Conservation (phyloP, 2,329 filamentous ascomycete species). For the Cladophialophora bantiana region DNA sequence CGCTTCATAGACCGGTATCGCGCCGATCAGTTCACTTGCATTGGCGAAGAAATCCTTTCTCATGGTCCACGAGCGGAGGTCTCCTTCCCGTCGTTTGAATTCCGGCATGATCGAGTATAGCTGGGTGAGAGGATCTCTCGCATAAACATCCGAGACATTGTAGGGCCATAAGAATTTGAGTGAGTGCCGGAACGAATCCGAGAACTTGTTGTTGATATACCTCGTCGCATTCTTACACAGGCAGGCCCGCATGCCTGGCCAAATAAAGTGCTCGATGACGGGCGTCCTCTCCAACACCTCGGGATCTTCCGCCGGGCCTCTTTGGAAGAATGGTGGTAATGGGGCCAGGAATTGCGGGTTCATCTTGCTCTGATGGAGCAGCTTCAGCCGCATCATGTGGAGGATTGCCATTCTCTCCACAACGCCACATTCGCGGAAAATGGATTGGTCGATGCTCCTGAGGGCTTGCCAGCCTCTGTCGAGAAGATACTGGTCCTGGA, state of each 20-base stretch:
- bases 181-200: slow-evolving; percentile 26
- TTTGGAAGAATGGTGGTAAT: slow-evolving; percentile 19
- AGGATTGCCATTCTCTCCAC: slow-evolving; percentile 28
- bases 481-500: slow-evolving; percentile 29
- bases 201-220: slow-evolving; percentile 32
- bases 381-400: slow-evolving; percentile 29
- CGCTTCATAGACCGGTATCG: slow-evolving; percentile 25
- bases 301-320: slow-evolving; percentile 13
- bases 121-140: slow-evolving; percentile 17
- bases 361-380: slow-evolving; percentile 23
- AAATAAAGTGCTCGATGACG: slow-evolving; percentile 41
- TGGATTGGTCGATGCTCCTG: slow-evolving; percentile 24
- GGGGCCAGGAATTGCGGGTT: slow-evolving; percentile 16
- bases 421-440: slow-evolving; percentile 28
- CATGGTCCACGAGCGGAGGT: slow-evolving; percentile 31
- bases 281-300: slow-evolving; percentile 21
- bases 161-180: slow-evolving; percentile 29
- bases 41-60: slow-evolving; percentile 26
- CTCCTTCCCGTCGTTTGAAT: slow-evolving; percentile 24
- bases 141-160: slow-evolving; percentile 21
- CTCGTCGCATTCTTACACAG: slow-evolving; percentile 15
- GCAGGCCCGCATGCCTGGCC: slow-evolving; percentile 45
- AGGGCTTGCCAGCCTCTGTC: slow-evolving; percentile 31
- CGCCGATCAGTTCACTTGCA: slow-evolving; percentile 14
- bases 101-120: slow-evolving; percentile 23